phyloP scores from a whole-genome alignment of 2,329 filamentous ascomycete species.

The Teratosphaeria zuluensis region DNA sequence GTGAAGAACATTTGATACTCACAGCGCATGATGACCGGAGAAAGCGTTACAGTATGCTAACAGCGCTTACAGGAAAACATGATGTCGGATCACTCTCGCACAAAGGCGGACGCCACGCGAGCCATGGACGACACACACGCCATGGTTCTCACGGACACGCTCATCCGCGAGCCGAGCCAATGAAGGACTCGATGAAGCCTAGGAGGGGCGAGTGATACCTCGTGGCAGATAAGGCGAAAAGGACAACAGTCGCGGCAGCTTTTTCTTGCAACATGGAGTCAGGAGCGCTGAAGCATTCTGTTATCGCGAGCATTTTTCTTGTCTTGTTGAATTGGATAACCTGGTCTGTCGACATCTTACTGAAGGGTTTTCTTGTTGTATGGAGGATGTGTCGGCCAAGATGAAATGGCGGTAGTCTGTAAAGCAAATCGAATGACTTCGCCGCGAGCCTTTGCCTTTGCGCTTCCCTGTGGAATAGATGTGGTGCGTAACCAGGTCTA shows the following conservation, averaged over 20 bases:
- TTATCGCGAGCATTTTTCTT: background rate
- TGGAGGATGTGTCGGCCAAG: background rate
- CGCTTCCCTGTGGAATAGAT: too few relatives aligned
- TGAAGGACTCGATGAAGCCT: conserved; percentile 6
- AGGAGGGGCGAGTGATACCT: conserved; percentile 7
- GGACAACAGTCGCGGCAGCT: background rate
- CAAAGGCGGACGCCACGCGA: conserved; percentile 6
- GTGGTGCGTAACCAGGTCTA: too few relatives aligned
- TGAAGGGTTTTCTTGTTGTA: background rate
- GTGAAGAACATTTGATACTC: background rate
- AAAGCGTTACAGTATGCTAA: conserved; percentile 1
- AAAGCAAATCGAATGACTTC: background rate
- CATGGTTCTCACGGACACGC: conserved; percentile 7
- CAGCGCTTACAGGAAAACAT: conserved; percentile 34
- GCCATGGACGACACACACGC: background rate
- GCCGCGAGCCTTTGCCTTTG: background rate
- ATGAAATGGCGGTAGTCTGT: background rate
- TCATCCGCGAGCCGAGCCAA: conserved; percentile 6
- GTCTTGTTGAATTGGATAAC: background rate
- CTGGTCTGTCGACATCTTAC: background rate
- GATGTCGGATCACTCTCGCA: conserved; percentile 38
- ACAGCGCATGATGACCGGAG: background rate
- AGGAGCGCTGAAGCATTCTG: background rate
- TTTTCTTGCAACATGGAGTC: background rate
- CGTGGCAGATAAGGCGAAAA: background rate